These are phyloP conservation scores for Cenchrus americanus DNA, from an alignment of 176 grass and related monocot genomes.

Conservation along the genomic window DNA sequence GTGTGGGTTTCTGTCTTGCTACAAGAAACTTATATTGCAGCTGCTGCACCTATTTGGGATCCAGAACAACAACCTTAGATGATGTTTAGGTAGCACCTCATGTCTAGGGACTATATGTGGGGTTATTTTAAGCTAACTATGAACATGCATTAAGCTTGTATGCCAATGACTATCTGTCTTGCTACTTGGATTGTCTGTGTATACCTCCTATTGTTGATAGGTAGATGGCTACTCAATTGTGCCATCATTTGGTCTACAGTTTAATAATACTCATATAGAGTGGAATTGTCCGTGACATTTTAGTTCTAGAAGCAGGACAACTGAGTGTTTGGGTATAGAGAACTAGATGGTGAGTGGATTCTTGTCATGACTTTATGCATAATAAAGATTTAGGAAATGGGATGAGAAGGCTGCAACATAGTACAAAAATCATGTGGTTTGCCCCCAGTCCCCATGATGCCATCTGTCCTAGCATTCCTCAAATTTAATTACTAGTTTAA, in stretches of 20 bases:
- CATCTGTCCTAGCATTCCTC: neutral
- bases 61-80: slow-evolving; percentile 11
- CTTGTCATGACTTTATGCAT: neutral
- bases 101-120: neutral
- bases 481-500: neutral
- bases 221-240: slow-evolving; percentile 25
- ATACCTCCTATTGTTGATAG: slow-evolving; percentile 12
- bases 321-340: slow-evolving; percentile 11
- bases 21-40: neutral
- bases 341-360: neutral
- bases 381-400: neutral
- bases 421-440: neutral
- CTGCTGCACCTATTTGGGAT: slow-evolving; percentile 4
- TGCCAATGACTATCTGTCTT: slow-evolving; percentile 7
- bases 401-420: neutral
- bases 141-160: slow-evolving; percentile 10
- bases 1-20: neutral
- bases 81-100: neutral
- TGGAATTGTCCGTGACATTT: neutral
- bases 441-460: neutral
- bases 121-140: slow-evolving; percentile 16
- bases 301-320: slow-evolving; percentile 9
- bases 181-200: slow-evolving; percentile 21
- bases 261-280: slow-evolving; percentile 5
- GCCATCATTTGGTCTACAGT: neutral